These are phyloP conservation scores for Suillus cothurnatus DNA, from an alignment of 768 basidiomycete genomes.

Conservation along the genomic window DNA sequence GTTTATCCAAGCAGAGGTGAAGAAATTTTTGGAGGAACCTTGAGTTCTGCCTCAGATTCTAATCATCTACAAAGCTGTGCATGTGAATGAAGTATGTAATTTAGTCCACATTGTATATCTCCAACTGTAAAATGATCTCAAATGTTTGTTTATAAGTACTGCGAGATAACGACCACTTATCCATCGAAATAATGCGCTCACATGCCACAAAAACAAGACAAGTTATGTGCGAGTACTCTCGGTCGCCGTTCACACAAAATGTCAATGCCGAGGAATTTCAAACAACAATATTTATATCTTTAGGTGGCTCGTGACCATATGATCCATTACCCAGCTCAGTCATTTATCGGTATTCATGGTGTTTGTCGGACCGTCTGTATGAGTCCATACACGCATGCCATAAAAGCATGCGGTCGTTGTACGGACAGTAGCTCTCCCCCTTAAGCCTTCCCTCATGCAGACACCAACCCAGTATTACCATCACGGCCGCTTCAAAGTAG, in stretches of 20 bases:
- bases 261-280: neutral
- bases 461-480: slow-evolving; percentile 46
- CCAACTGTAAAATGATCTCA: neutral
- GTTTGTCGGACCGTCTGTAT: neutral
- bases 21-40: slow-evolving; percentile 44
- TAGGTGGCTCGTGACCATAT: neutral
- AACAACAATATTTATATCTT: neutral
- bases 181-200: neutral
- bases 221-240: neutral
- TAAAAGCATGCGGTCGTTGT: slow-evolving; percentile 1
- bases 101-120: neutral
- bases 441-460: slow-evolving; percentile 9
- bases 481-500: slow-evolving; percentile 54
- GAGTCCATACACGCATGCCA: neutral
- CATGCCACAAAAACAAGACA: neutral
- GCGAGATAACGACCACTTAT: neutral
- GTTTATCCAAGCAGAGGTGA: slow-evolving; percentile 48
- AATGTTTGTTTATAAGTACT: neutral
- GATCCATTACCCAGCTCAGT: neutral
- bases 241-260: slow-evolving; percentile 1
- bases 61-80: neutral
- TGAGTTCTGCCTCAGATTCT: slow-evolving; percentile 10
- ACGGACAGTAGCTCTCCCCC: neutral
- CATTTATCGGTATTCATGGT: neutral
- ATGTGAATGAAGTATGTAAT: neutral